Percentiles rank a stretch among this genome's conserved stretches.
phyloP scores from a whole-genome alignment of 495 filamentous ascomycete species.

The Neurospora sp. region DNA sequence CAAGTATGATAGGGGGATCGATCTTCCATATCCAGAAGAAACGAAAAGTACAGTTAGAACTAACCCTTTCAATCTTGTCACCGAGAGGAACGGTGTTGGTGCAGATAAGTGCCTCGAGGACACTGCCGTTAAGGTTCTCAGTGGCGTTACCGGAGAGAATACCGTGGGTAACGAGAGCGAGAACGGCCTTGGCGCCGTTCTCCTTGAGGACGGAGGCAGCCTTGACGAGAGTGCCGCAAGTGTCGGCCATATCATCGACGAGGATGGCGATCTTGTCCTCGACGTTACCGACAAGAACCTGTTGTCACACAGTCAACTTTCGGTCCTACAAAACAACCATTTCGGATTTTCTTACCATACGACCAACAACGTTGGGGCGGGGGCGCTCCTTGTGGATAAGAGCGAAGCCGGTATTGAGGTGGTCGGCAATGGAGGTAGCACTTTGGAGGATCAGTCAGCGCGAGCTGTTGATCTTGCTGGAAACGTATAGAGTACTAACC shows the following conservation, averaged over 20 bases:
- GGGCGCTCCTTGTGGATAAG: slow-evolving; percentile 98
- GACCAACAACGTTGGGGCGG: slow-evolving; percentile 87
- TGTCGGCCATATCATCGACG: slow-evolving; percentile 79
- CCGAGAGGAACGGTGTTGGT: slow-evolving; percentile 94
- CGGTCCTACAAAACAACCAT: slow-evolving; percentile 39
- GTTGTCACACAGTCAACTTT: slow-evolving; percentile 1
- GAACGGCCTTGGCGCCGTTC: slow-evolving; percentile 77
- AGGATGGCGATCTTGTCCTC: slow-evolving; percentile 49
- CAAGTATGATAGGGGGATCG: too few species aligned
- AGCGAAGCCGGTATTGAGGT: slow-evolving; percentile 90
- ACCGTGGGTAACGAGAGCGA: slow-evolving; percentile 93
- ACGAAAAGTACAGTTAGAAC: not conserved
- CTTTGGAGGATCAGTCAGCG: slow-evolving; percentile 22
- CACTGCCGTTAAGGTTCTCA: slow-evolving; percentile 76
- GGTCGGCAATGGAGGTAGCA: slow-evolving; percentile 93
- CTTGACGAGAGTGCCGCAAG: slow-evolving; percentile 85
- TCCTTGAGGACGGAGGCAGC: slow-evolving; percentile 86
- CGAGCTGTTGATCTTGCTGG: not conserved
- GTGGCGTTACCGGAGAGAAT: slow-evolving; percentile 90
- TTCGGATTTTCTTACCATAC: slow-evolving; percentile 71
- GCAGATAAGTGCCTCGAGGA: slow-evolving; percentile 70
- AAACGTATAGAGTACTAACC: slow-evolving; percentile 43
- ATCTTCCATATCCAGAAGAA: not conserved
- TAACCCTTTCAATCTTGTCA: slow-evolving; percentile 50
- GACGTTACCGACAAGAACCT: slow-evolving; percentile 70